Conservation (phyloP, 768 basidiomycete species). For the Lactarius hengduanensis region DNA sequence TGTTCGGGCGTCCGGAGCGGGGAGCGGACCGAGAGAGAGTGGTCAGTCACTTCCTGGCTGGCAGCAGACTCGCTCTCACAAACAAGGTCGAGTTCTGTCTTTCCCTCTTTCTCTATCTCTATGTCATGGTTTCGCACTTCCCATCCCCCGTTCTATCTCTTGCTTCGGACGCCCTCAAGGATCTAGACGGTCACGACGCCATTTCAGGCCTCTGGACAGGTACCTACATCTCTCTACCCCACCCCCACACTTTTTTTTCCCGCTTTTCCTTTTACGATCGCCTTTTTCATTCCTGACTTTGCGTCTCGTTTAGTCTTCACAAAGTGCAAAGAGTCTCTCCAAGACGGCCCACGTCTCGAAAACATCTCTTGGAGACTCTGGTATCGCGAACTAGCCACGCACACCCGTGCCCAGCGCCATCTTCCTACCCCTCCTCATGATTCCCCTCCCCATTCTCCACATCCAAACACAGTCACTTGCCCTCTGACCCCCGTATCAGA, state of each 20-base stretch:
- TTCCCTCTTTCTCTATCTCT: conserved; percentile 3
- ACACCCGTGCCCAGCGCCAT: conserved; percentile 38
- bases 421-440: conserved; percentile 35
- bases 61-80: neutral
- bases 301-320: conserved; percentile 60
- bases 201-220: conserved; percentile 67
- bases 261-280: neutral
- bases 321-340: conserved; percentile 75
- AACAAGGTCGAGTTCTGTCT: neutral
- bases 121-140: conserved; percentile 49
- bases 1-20: neutral
- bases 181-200: conserved; percentile 67
- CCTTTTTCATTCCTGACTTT: conserved; percentile 1
- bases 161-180: conserved; percentile 60
- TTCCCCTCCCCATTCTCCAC: conserved; percentile 32
- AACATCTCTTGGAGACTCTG: conserved; percentile 88
- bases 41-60: neutral
- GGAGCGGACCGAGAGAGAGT: neutral
- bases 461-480: neutral
- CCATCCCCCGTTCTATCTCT: conserved; percentile 68
- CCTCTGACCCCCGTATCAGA: conserved; percentile 29
- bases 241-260: conserved; percentile 16
- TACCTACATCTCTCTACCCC: conserved; percentile 44
- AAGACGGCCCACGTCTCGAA: conserved; percentile 80
- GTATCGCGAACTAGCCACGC: conserved; percentile 59